Evolutionary conservation across 768 basidiomycete genomes (phyloP), one percentile per base, ranked within the genome.

Genomic region (Termitomyces heimii): DNA sequence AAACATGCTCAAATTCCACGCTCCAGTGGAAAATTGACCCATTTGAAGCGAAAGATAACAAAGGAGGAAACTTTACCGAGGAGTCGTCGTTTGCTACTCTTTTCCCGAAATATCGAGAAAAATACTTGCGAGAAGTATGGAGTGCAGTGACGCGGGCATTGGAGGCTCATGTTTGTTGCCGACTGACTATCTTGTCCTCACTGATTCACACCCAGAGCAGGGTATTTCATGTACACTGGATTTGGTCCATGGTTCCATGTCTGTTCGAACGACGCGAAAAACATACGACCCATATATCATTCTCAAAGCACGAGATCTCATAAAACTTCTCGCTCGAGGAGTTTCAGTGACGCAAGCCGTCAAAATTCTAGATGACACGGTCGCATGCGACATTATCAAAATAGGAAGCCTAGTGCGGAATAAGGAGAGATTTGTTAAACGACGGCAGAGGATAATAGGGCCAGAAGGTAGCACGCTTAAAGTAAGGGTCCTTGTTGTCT

Each of bases 51-150:
- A 70, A 69, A 40, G 91, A 96, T 72, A 92, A 92, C 72, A 87
- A 85, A 66, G 86, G 81, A 14, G 89, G 90, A 0, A 77, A 89
- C 2, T 94, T 99, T 74, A 80, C 85, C 2, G 96, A 98, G 70
- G 97, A 99, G 76, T 97, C 94, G 3, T 96, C 94, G 0, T 99
- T 98, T 66, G 96, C 96, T 10, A 96, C 97, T 1, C 82, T 99
- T 10, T 99, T 99, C 72, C 97, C 97, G 13, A 98, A 97, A 72
- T 98, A 98, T 69, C 84, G 97, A 63, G 97, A 99, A 81, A 94
- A 89, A 67, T 98, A 98, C 67, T 75, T 99, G 49, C 83, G 94
- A 44, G 94, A 98, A 70, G 87, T 90, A 50, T 99, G 97, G 97
- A 86, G 89, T 62, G 88, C 87, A 2, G 91, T 96, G 12, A 96